phyloP scores from a whole-genome alignment of 805 yeast species.

The Saturnispora dispora region DNA sequence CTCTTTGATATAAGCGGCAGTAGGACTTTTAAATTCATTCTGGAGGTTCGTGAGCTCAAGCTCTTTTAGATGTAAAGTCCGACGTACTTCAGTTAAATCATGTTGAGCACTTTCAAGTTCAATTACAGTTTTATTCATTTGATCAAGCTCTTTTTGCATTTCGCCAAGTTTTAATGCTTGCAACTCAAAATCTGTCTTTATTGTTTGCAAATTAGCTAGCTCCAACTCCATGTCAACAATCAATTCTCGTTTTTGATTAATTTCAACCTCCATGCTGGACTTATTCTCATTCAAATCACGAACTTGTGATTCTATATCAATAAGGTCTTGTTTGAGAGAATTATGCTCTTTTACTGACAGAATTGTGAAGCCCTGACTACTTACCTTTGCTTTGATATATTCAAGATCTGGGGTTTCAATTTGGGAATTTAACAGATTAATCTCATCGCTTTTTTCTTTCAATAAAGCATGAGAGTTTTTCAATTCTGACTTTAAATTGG shows the following conservation, averaged over 20 bases:
- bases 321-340: slow-evolving; percentile 1
- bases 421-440: background rate
- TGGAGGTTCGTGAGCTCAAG: slow-evolving; percentile 6
- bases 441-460: background rate
- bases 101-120: background rate
- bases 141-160: slow-evolving; percentile 1
- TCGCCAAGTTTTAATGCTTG: background rate
- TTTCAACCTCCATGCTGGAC: background rate
- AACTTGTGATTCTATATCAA: background rate
- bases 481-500: background rate
- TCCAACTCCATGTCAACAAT: slow-evolving; percentile 3
- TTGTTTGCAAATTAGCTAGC: slow-evolving; percentile 2
- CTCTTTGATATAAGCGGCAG: slow-evolving; percentile 19
- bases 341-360: slow-evolving; percentile 20
- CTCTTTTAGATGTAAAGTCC: background rate
- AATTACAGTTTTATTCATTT: background rate
- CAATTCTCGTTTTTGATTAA: slow-evolving; percentile 2
- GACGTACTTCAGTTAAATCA: background rate
- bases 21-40: slow-evolving; percentile 3
- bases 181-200: slow-evolving; percentile 1
- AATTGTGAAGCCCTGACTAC: slow-evolving; percentile 19
- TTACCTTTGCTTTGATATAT: slow-evolving; percentile 24
- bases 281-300: slow-evolving; percentile 1
- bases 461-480: background rate
- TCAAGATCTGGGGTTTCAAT: slow-evolving; percentile 15